Percentiles rank a stretch among this genome's conserved stretches.
phyloP scores from a whole-genome alignment of 805 yeast species.

The Candida mattraensis region DNA sequence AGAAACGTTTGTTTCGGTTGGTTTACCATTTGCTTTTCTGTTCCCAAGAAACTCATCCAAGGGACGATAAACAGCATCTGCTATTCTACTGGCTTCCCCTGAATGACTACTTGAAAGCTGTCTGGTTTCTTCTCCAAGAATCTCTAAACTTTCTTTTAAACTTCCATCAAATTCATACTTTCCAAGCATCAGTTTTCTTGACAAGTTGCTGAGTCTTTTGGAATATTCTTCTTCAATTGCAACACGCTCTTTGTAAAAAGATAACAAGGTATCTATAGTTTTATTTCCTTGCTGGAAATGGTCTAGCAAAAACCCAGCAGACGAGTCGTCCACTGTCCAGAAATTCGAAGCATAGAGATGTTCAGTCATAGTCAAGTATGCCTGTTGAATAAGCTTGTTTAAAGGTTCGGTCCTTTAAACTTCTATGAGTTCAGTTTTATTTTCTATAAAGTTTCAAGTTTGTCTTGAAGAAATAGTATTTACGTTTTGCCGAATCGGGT shows the following conservation, averaged over 20 bases:
- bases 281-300: conserved; percentile 59
- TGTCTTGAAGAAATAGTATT: too few relatives aligned
- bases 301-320: conserved; percentile 53
- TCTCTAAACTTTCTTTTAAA: conserved; percentile 57
- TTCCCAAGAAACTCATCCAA: conserved; percentile 50
- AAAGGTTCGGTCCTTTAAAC: too few relatives aligned
- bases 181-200: conserved; percentile 35
- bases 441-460: too few relatives aligned
- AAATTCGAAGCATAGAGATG: conserved; percentile 27
- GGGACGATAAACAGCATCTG: conserved; percentile 51
- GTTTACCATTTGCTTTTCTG: conserved; percentile 53
- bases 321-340: conserved; percentile 61
- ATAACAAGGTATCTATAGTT: conserved; percentile 52
- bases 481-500: too few relatives aligned
- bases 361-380: too few relatives aligned
- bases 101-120: conserved; percentile 58
- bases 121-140: conserved; percentile 56
- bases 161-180: conserved; percentile 53
- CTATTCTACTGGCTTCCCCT: conserved; percentile 49
- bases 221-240: conserved; percentile 75
- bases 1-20: conserved; percentile 55
- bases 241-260: conserved; percentile 53
- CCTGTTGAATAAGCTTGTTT: neutral
- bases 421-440: too few relatives aligned
- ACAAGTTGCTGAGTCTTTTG: conserved; percentile 50